phyloP scores from a whole-genome alignment of 768 basidiomycete genomes.

The Trametes gibbosa region DNA sequence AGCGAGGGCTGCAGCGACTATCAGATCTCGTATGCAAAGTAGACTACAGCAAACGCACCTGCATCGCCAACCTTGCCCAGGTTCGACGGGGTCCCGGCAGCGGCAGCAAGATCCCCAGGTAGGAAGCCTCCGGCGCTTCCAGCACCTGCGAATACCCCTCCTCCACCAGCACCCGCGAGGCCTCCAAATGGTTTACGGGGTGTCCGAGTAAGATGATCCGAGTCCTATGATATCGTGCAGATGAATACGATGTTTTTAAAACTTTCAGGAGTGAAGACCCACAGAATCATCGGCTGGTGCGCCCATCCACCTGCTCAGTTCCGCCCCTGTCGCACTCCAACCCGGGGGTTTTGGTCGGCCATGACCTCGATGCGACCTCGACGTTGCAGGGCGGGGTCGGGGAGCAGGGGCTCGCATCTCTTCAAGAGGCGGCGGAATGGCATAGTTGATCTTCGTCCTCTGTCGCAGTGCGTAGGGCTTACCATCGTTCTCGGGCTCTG shows the following conservation, averaged over 20 bases:
- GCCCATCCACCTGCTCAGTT: conserved; percentile 76
- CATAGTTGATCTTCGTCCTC: conserved; percentile 70
- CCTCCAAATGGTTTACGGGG: conserved; percentile 66
- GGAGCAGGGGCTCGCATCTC: conserved; percentile 52
- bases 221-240: conserved; percentile 49
- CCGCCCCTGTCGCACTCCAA: conserved; percentile 79
- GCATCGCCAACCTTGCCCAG: conserved; percentile 82
- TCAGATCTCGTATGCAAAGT: conserved; percentile 16
- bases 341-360: conserved; percentile 52
- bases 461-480: conserved; percentile 66
- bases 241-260: background rate
- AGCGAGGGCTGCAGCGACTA: conserved; percentile 60
- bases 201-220: conserved; percentile 63
- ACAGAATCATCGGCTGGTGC: conserved; percentile 70
- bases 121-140: conserved; percentile 54
- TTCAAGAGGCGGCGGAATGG: conserved; percentile 78
- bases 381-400: conserved; percentile 27
- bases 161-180: conserved; percentile 37
- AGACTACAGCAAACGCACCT: conserved; percentile 39
- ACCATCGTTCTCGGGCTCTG: conserved; percentile 47
- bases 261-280: conserved; percentile 1
- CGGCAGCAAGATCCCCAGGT: conserved; percentile 58
- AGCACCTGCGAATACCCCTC: conserved; percentile 51
- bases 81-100: conserved; percentile 80
- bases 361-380: conserved; percentile 24